Percentiles rank a stretch among this genome's conserved stretches.
phyloP scores from a whole-genome alignment of 2,329 filamentous ascomycete species.

The Exutisphaerella laricina region DNA sequence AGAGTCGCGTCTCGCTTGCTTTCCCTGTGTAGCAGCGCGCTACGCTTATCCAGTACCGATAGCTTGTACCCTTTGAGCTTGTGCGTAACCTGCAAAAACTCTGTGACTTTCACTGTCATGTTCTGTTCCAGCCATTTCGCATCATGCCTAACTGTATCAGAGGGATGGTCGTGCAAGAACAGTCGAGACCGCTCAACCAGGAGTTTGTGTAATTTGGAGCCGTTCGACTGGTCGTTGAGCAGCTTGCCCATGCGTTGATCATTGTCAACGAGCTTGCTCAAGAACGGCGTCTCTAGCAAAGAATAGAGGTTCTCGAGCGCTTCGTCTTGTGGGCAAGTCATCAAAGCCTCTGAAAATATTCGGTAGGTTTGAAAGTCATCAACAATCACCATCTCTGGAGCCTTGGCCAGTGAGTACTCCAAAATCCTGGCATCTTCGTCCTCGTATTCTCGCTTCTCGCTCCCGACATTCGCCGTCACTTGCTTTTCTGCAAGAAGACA shows the following conservation, averaged over 20 bases:
- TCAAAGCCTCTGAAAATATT: constrained; percentile 76
- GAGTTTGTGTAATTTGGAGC: constrained; percentile 66
- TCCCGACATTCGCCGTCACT: constrained; percentile 51
- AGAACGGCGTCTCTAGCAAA: constrained; percentile 67
- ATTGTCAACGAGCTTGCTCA: constrained; percentile 74
- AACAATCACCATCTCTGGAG: constrained; percentile 67
- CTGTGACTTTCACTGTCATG: constrained; percentile 69
- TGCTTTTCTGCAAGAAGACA: constrained; percentile 84
- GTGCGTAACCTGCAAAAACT: constrained; percentile 68
- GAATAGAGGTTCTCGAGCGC: constrained; percentile 76
- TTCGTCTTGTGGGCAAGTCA: constrained; percentile 89
- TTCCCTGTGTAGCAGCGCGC: constrained; percentile 60
- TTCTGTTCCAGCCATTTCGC: constrained; percentile 86
- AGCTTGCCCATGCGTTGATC: constrained; percentile 65
- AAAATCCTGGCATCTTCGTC: constrained; percentile 53
- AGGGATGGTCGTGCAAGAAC: constrained; percentile 78
- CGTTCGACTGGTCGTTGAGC: constrained; percentile 62
- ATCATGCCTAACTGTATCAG: constrained; percentile 78
- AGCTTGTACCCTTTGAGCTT: constrained; percentile 65
- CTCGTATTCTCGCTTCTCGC: constrained; percentile 42
- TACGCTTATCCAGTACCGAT: constrained; percentile 67
- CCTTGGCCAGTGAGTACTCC: constrained; percentile 70
- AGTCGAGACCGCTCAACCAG: constrained; percentile 83
- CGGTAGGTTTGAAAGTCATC: constrained; percentile 88
- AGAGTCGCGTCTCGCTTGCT: constrained; percentile 57